phyloP scores from a whole-genome alignment of 176 grass and related monocot genomes.

The Eragrostis nindensis region DNA sequence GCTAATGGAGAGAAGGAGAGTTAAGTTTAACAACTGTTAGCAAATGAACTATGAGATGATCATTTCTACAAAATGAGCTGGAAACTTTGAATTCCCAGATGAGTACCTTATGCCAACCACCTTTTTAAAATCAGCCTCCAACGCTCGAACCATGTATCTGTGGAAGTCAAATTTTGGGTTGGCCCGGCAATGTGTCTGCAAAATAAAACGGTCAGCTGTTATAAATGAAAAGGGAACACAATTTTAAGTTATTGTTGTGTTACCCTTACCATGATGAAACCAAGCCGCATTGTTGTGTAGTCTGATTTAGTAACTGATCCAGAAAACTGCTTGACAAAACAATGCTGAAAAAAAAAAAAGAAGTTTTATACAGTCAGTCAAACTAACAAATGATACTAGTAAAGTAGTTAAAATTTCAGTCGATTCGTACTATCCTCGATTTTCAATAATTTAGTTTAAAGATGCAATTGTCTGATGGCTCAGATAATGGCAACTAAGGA shows the following conservation, averaged over 20 bases:
- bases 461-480: background rate
- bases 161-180: conserved; percentile 89
- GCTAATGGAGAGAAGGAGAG: conserved; percentile 32
- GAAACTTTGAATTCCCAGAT: background rate
- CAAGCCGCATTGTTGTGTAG: conserved; percentile 81
- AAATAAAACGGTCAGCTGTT: background rate
- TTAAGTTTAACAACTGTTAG: conserved; percentile 14
- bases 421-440: too few relatives aligned
- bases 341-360: conserved; percentile 44
- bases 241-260: background rate
- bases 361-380: background rate
- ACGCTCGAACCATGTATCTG: conserved; percentile 78
- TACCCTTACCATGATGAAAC: conserved; percentile 65
- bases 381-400: background rate
- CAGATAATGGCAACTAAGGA: background rate
- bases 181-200: conserved; percentile 76
- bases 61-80: conserved; percentile 16
- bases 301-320: conserved; percentile 77
- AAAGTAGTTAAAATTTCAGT: background rate
- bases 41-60: conserved; percentile 10
- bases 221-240: background rate
- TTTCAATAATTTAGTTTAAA: too few relatives aligned
- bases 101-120: conserved; percentile 84
- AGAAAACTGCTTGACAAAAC: conserved; percentile 70
- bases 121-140: conserved; percentile 93